Conservation (phyloP, 2,329 filamentous ascomycete genomes). For the Diplodia scrobiculata region DNA sequence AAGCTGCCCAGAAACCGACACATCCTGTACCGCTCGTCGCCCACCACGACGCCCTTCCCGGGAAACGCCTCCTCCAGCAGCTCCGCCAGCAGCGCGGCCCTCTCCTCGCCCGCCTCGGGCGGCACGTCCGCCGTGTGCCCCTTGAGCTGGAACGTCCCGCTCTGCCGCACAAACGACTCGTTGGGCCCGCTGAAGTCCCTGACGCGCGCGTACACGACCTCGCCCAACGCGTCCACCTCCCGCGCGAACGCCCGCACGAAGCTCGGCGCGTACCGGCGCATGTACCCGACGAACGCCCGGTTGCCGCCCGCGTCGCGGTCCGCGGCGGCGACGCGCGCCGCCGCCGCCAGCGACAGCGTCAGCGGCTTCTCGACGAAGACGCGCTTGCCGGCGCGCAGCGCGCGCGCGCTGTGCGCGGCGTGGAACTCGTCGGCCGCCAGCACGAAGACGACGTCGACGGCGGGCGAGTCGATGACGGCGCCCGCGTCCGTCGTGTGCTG, state of each 20-base stretch:
- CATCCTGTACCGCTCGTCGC: slow-evolving; percentile 34
- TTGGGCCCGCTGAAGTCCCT: slow-evolving; percentile 60
- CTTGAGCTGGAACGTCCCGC: slow-evolving; percentile 52
- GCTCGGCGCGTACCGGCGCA: slow-evolving; percentile 61
- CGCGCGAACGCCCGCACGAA: slow-evolving; percentile 57
- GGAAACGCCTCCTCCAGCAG: slow-evolving; percentile 43
- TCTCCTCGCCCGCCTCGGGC: slow-evolving; percentile 34
- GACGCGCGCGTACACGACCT: slow-evolving; percentile 59
- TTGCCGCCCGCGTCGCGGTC: slow-evolving; percentile 49
- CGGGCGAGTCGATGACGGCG: slow-evolving; percentile 48
- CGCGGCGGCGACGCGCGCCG: slow-evolving; percentile 54
- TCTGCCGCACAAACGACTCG: slow-evolving; percentile 52
- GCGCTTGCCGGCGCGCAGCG: slow-evolving; percentile 58
- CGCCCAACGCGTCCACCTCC: slow-evolving; percentile 56
- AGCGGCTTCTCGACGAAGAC: slow-evolving; percentile 64
- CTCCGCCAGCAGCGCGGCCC: slow-evolving; percentile 35
- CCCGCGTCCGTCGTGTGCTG: slow-evolving; percentile 44
- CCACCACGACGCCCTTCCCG: slow-evolving; percentile 36
- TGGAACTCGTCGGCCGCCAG: slow-evolving; percentile 59
- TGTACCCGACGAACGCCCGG: slow-evolving; percentile 62
- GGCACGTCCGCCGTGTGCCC: slow-evolving; percentile 46
- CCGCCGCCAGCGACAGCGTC: slow-evolving; percentile 52
- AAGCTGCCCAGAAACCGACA: slow-evolving; percentile 53
- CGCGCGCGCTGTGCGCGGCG: slow-evolving; percentile 54
- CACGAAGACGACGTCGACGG: slow-evolving; percentile 59